Evolutionary conservation across 768 basidiomycete genomes (phyloP), one percentile per base, ranked within the genome.

Genomic region (Multifurca ochricompacta): DNA sequence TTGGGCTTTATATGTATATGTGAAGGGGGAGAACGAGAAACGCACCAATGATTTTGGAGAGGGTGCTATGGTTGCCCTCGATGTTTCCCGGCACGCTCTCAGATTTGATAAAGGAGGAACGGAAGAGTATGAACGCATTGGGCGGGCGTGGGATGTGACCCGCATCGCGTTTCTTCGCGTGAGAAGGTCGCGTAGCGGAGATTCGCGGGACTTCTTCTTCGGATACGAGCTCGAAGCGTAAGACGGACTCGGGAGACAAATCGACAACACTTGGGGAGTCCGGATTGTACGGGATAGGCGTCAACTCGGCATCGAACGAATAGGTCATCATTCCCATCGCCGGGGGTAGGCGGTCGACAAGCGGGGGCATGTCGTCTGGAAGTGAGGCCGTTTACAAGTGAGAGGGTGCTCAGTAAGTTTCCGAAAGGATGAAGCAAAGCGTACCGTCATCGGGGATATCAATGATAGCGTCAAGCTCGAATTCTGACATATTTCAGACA

Each of bases 61-160:
- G 74, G 6, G 80, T 83, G 64, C 83, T 83, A 60, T 87, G 85
- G 61, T 87, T 89, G 1, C 85, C 86, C 63, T 89, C 87, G 49
- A 87, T 86, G 66, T 81, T 80, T 34, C 79, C 83, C 2, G 87
- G 82, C 46, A 88, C 81, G 61, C 82, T 80, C 66, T 86, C 79
- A 62, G 79, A 81, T 30, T 77, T 75, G 67, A 89, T 86, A 70
- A 89, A 88, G 28, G 79, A 81, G 21, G 84, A 85, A 61, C 87
- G 80, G 69, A 88, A 90, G 67, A 89, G 82, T 62, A 89, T 90
- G 71, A 89, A 90, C 55, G 87, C 87, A 69, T 88, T 90, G 23
- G 87, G 87, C 6, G 87, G 87, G 44, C 87, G 82, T 37, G 87
- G 87, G 68, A 89, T 90, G 68, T 88, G 83, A 2, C 78, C 79